Base-by-base conservation (phyloP, 139 green algal genomes). In the Tetradesmus obliquus region DNA sequence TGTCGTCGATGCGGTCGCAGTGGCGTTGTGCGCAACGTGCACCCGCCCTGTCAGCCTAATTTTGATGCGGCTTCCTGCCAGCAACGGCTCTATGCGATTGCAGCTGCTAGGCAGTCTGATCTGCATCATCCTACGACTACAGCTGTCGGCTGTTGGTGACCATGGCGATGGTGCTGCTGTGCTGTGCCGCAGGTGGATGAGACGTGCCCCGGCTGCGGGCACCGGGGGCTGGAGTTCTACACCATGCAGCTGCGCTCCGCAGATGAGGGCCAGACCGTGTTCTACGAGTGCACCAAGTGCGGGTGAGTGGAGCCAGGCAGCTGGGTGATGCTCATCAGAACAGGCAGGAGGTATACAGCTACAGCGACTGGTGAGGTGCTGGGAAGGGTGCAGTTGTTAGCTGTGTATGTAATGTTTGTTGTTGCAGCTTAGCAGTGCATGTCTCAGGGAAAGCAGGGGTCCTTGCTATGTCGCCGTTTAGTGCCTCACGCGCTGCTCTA, bases 191-290 rank as follows among this genome's bases (percentile, higher is more conserved):
- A 95, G 95, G 92, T 95, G 15, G 95, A 99, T 91, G 97, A 99
- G 90, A 86, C 92, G 6, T 99, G 97, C 95, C 95, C 95, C 4
- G 95, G 97, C 55, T 99, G 97, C 92, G 94, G 94, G 3, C 91
- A 98, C 87, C 91, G 92, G 5, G 94, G 93, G 1, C 81, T 99
- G 86, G 96, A 99, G 90, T 99, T 96, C 93, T 98, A 98, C 95
- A 99, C 97, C 3, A 97, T 98, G 96, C 97, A 99, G 94, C 95
- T 99, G 80, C 95, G 97, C 1, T 99, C 97, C 24, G 97, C 97
- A 17, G 97, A 99, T 89, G 97, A 99, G 92, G 97, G 97, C 20
- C 96, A 97, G 88, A 99, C 97, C 1, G 96, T 99, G 2, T 99
- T 99, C 85, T 99, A 99, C 87, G 97, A 99, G 89, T 99, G 97